Conservation (phyloP, 1,284 basidiomycete genomes). For the Lignosus rhinocerotis region DNA sequence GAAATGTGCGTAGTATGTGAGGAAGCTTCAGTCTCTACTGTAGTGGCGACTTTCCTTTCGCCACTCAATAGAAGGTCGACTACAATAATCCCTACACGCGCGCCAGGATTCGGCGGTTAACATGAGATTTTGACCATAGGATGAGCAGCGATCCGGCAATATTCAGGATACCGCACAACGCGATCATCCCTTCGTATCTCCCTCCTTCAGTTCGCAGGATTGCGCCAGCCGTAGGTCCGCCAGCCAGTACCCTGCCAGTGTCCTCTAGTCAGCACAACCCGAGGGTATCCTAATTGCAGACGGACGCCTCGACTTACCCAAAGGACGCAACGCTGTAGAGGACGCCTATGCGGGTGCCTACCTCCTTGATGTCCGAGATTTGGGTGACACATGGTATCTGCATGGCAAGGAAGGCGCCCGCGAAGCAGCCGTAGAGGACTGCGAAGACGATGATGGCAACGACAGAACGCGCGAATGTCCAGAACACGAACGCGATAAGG, state of each 20-base stretch:
- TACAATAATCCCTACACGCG: slow-evolving; percentile 31
- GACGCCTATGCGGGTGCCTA: slow-evolving; percentile 62
- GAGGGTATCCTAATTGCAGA: too few relatives aligned
- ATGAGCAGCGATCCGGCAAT: slow-evolving; percentile 56
- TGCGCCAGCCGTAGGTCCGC: slow-evolving; percentile 57
- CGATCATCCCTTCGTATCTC: slow-evolving; percentile 50
- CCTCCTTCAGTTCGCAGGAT: slow-evolving; percentile 46
- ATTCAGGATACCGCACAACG: slow-evolving; percentile 54
- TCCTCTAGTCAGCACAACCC: neutral
- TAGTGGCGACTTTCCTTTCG: too few relatives aligned
- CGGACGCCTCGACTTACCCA: slow-evolving; percentile 48
- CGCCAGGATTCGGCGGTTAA: slow-evolving; percentile 44
- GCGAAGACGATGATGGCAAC: slow-evolving; percentile 50
- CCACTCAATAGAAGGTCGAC: too few relatives aligned
- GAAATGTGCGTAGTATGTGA: too few relatives aligned
- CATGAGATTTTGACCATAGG: slow-evolving; percentile 44
- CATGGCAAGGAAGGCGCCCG: slow-evolving; percentile 29
- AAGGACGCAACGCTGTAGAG: slow-evolving; percentile 62
- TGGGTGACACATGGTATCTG: slow-evolving; percentile 34
- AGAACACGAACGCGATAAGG: slow-evolving; percentile 20
- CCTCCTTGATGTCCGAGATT: slow-evolving; percentile 48
- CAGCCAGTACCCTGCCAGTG: slow-evolving; percentile 51
- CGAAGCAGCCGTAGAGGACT: slow-evolving; percentile 49
- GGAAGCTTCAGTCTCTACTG: too few relatives aligned
- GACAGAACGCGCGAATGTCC: slow-evolving; percentile 37